Base-by-base conservation (phyloP, 306 rosid genomes). In the Cyamopsis tetragonoloba region DNA sequence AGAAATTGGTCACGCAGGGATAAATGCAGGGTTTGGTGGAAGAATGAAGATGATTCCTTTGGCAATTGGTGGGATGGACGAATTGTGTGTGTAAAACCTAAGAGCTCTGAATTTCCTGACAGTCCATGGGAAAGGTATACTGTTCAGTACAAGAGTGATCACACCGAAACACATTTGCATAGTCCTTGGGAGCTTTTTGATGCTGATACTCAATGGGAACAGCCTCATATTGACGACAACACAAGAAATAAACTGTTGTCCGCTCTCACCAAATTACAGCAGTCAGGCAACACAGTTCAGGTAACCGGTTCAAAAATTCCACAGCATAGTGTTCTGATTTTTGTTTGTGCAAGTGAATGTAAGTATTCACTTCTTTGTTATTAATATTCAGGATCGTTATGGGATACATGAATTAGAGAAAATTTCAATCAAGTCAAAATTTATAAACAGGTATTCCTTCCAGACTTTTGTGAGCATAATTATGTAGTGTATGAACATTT, bases 171-270 rank as follows among this genome's bases (percentile, higher is more conserved):
- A 30, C 96, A 86, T 74, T 70, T 77, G 31, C 99, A 95, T 64
- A 95, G 99, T 83, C 99, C 99, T 43, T 95, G 99, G 99, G 99
- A 95, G 88, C 97, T 95, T 44, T 88, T 83, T 76, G 97, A 90
- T 58, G 75, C 81, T 5, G 78, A 73, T 57, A 82, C 85, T 66
- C 81, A 59, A 51, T 88, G 96, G 96, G 86, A 88, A 83, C 92
- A 79, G 66, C 96, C 95, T 59, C 86, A 63, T 54, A 83, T 90
- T 55, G 87, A 85, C 38, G 79, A 75, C 38, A 76, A 78, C 46
- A 79, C 38, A 70, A 84, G 88, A 83, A 42, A 23, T 12, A 86
- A 85, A 80, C 78, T 95, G 60, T 56, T 79, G 18, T 65, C 84
- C 1, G 84, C 89, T 55, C 76, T 95, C 17, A 58, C 75, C 53